Conservation (phyloP, 1,284 basidiomycete genomes). For the Ustilago trichophora region DNA sequence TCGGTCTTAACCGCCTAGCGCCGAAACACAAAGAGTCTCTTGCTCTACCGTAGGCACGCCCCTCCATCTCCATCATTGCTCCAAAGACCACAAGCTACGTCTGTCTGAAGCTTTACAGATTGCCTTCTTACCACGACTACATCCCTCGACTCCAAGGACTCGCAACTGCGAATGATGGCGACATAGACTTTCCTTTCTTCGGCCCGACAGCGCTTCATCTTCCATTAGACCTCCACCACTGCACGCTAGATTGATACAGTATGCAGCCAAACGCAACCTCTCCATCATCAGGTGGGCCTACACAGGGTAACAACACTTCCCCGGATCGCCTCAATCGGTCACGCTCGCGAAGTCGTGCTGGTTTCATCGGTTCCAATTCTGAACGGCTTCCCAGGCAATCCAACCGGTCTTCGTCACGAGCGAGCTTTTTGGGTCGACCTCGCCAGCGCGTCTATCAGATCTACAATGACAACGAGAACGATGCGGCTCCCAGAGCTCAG, state of each 20-base stretch:
- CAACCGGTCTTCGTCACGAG: slow-evolving; percentile 35
- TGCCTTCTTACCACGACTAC: too few relatives aligned
- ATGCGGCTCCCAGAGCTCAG: neutral
- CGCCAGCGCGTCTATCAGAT: slow-evolving; percentile 40
- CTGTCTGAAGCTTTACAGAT: too few relatives aligned
- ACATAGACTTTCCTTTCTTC: neutral
- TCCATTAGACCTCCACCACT: too few relatives aligned
- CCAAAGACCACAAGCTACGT: too few relatives aligned
- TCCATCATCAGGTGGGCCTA: neutral
- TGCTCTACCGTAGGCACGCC: neutral
- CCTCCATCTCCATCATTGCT: neutral
- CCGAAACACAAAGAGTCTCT: neutral
- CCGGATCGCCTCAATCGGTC: slow-evolving; percentile 20
- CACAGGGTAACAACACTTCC: slow-evolving; percentile 3
- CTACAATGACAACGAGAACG: slow-evolving; percentile 8
- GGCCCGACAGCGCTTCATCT: too few relatives aligned
- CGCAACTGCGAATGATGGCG: too few relatives aligned
- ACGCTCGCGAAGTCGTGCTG: slow-evolving; percentile 24
- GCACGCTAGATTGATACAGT: neutral
- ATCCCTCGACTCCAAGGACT: too few relatives aligned
- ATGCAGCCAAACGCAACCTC: slow-evolving; percentile 3
- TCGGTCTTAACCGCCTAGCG: slow-evolving; percentile 10
- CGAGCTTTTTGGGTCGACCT: slow-evolving; percentile 38
- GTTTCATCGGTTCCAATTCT: slow-evolving; percentile 15
- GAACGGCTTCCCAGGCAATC: slow-evolving; percentile 5